Conservation (phyloP, 441 rosid genomes). For the Pelargonium myrrhifolium region DNA sequence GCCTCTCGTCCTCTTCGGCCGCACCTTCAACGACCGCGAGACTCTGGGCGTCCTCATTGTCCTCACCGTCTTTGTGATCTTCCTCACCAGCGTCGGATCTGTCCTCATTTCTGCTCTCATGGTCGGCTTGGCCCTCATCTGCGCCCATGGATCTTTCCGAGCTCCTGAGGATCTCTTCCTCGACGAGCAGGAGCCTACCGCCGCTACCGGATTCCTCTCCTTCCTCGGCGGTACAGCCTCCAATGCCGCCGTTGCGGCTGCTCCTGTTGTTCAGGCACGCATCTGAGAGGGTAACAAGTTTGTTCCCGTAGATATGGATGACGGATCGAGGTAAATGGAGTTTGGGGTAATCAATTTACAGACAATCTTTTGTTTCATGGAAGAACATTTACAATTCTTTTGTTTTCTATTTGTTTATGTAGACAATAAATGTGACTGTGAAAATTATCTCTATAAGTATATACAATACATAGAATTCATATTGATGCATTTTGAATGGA, state of each 20-base stretch:
- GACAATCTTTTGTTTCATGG: background rate
- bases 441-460: background rate
- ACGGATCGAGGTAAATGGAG: background rate
- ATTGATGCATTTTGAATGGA: background rate
- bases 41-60: constrained; percentile 10
- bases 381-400: background rate
- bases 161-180: constrained; percentile 12
- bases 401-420: background rate
- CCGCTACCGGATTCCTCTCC: constrained; percentile 9
- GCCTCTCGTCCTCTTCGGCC: constrained; percentile 14
- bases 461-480: background rate
- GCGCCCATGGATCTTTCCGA: constrained; percentile 8
- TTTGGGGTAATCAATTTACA: background rate
- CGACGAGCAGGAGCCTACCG: constrained; percentile 3
- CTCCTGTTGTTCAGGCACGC: background rate
- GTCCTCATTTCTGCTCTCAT: constrained; percentile 9
- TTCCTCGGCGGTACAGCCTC: constrained; percentile 9
- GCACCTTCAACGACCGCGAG: constrained; percentile 13
- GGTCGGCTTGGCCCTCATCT: constrained; percentile 10
- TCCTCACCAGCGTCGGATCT: constrained; percentile 13
- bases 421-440: background rate
- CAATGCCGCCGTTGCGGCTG: constrained; percentile 6
- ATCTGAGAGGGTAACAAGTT: background rate
- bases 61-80: constrained; percentile 9
- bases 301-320: background rate